A percentile compares a stretch with the other conserved stretches of the same genome.
Evolutionary conservation across 306 rosid species (phyloP).

Genomic region (Trichosanthes truncata): DNA sequence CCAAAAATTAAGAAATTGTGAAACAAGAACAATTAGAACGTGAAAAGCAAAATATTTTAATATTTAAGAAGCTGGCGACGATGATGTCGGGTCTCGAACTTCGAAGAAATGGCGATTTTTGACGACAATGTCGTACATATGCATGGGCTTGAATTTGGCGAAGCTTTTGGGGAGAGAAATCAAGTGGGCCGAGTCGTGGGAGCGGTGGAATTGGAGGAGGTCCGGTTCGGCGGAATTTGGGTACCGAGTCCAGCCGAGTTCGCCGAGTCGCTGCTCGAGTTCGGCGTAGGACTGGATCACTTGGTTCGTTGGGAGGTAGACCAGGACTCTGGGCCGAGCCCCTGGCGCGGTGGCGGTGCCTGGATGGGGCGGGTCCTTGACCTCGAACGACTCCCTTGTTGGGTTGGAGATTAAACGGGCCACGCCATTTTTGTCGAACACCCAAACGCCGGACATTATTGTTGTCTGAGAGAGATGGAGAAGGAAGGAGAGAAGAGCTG

Average conservation of each 20-base stretch:
- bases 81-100: conserved; percentile 43
- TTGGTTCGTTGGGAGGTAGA: conserved; percentile 58
- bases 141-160: conserved; percentile 38
- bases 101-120: conserved; percentile 59
- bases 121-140: conserved; percentile 72
- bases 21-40: too few species aligned
- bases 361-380: conserved; percentile 27
- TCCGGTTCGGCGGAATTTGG: conserved; percentile 18
- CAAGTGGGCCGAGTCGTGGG: conserved; percentile 46
- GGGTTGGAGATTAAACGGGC: conserved; percentile 60
- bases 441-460: conserved; percentile 87
- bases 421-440: conserved; percentile 85
- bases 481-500: background rate
- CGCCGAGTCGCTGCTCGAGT: conserved; percentile 54
- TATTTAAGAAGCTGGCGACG: background rate
- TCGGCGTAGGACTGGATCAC: conserved; percentile 47
- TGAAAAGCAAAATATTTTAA: too few species aligned
- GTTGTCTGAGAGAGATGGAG: background rate
- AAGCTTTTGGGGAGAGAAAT: conserved; percentile 53
- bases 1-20: too few species aligned
- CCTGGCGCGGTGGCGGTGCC: conserved; percentile 84
- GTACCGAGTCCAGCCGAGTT: conserved; percentile 83
- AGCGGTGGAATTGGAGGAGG: conserved; percentile 75
- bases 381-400: conserved; percentile 74
- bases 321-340: conserved; percentile 58